Evolutionary conservation across 2,329 filamentous ascomycete species (phyloP), one percentile per base, ranked within the genome.

Genomic region (Exserohilum rostratum): DNA sequence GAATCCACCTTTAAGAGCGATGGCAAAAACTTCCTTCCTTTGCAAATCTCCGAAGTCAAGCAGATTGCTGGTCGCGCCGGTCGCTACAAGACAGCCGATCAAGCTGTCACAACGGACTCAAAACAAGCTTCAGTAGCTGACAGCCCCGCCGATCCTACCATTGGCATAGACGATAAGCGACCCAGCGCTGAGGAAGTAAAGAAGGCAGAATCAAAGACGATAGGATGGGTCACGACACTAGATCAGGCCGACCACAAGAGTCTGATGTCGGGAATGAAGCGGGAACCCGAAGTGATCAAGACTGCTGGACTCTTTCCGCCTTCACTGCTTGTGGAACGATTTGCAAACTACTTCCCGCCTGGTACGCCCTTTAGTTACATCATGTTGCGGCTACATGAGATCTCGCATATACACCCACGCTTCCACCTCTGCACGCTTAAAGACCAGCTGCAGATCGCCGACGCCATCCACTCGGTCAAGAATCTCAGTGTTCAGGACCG

Each of bases 61-160:
- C 95, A 99, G 71, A 99, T 99, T 68, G 95, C 87, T 45, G 95
- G 95, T 15, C 87, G 95, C 62, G 95, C 95, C 11, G 95, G 95
- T 25, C 88, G 95, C 40, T 99, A 88, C 75, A 87, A 88, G 52
- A 88, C 89, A 25, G 90, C 90, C 2, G 79, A 82, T 25, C 82
- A 89, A 68, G 81, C 82, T 25, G 67, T 70, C 29, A 66, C 55
- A 9, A 50, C 62, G 10, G 72, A 71, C 46, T 61, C 55, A n/a
- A 44, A 53, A 13, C 49, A 55, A 27, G 49, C 49, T 10, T 35
- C 53, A 11, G 39, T 57, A 7, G 34, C 53, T 3, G 50, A 54
- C 2, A 17, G 45, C 11, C 45, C 45, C 10, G 45, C 37, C 4
- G 61, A 68, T 12, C 47, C 60, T 17, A 47, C 47, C 3, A 64